Evolutionary conservation across 1,284 basidiomycete species (phyloP), one percentile per base, ranked within the genome.

Genomic region (Melanopsichium pennsylvanicum): DNA sequence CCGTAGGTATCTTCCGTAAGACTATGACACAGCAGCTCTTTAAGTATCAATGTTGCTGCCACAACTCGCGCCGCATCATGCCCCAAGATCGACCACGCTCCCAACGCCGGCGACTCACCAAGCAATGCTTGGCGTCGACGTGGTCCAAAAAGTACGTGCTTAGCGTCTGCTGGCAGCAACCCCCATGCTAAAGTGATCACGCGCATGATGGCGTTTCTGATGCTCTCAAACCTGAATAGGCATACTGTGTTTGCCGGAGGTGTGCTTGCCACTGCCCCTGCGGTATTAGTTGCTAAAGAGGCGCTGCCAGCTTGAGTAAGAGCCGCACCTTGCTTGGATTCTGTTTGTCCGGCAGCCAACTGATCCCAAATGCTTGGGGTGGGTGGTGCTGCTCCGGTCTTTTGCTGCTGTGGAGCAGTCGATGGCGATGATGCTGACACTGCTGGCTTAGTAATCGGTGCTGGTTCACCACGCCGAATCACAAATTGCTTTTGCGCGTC

Each of bases 1-100:
- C 74, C 74, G 50, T 72, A 76, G 7, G 48, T 29, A 27, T 76
- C 74, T 63, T 76, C 69, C 0, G 35, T 19, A n/a, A 76, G 56
- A 26, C 66, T 70, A 37, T 69, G 72, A 19, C 58, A 62, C 12
- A 72, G 55, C 3, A 74, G 54, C 18, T 44, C 26, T 29, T 66
- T 33, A 27, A 76, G 54, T 9, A 59, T 51, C 4, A 44, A 10
- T 5, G 60, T 51, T 0, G 73, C 54, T 18, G 48, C 57, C 9
- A 43, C 48, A 1, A 51, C 44, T 2, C 56, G 49, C 5, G 46
- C 31, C n/a, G 59, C 46, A 18, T 63, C 48, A 15, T 55, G 43
- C 0, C 54, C 55, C 5, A 58, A 38, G 9, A 60, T 40, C 12
- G 52, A 59, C 4, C 35, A 25, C 2, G 62, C 59, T 9, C 37